Evolutionary conservation across 345 rosid species (phyloP).

Genomic region (Gossypium herbaceum): DNA sequence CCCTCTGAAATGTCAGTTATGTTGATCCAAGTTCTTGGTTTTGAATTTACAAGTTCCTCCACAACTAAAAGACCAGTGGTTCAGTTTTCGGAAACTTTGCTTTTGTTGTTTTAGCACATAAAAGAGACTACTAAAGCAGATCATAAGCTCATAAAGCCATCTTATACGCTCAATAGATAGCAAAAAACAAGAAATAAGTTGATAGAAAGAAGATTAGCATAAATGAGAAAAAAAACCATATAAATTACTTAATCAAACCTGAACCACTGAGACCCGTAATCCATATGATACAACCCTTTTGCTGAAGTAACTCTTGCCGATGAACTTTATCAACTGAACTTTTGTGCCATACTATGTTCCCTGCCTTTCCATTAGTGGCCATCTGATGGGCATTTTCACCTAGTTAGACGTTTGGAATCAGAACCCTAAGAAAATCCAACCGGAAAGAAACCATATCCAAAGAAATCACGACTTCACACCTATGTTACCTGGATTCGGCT

Average conservation of each 20-base stretch:
- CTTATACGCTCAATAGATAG: background rate
- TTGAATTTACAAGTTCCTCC: background rate
- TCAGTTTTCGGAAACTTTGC: background rate
- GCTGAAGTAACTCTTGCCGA: constrained; percentile 57
- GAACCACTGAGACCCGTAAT: constrained; percentile 87
- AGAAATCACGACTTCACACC: constrained; percentile 3
- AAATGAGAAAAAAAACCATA: background rate
- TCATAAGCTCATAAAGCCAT: background rate
- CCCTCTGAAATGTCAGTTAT: background rate
- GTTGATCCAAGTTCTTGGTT: background rate
- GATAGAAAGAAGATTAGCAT: background rate
- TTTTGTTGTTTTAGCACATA: background rate
- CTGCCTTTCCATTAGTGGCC: constrained; percentile 43
- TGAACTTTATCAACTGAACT: constrained; percentile 53
- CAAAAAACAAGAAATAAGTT: background rate
- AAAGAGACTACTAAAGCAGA: background rate
- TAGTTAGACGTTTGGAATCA: constrained; percentile 32
- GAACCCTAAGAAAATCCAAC: constrained; percentile 11
- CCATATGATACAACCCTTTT: constrained; percentile 80
- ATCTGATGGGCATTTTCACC: constrained; percentile 47
- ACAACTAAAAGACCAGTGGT: background rate
- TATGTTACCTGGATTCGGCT: too few relatives aligned
- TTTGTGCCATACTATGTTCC: constrained; percentile 68
- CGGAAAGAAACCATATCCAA: background rate
- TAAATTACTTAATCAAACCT: constrained; percentile 43